phyloP scores from a whole-genome alignment of 768 basidiomycete genomes.

The Strobilomyces echinocephalus region DNA sequence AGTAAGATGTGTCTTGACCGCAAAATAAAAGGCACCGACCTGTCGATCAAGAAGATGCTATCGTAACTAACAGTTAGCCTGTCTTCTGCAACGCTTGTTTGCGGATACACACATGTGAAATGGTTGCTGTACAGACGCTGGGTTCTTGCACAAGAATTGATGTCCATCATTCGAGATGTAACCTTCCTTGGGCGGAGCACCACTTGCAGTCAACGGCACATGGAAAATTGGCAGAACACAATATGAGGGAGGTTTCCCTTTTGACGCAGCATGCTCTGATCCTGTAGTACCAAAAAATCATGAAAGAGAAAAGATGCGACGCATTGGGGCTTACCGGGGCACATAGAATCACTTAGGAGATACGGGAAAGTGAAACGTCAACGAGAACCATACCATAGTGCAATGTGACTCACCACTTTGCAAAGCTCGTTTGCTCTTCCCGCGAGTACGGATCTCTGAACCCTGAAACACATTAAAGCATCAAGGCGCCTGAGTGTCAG shows the following conservation, averaged over 20 bases:
- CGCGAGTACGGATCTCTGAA: slow-evolving; percentile 62
- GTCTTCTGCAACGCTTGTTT: no score
- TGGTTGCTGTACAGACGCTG: slow-evolving; percentile 42
- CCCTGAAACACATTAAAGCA: slow-evolving; percentile 30
- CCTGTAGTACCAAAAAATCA: slow-evolving; percentile 29
- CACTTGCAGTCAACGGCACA: slow-evolving; percentile 23
- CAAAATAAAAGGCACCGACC: background rate
- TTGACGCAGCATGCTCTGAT: slow-evolving; percentile 42
- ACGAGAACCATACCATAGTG: background rate
- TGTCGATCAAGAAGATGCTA: slow-evolving; percentile 22
- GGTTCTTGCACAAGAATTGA: slow-evolving; percentile 49
- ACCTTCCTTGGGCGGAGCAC: slow-evolving; percentile 28
- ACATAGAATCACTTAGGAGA: slow-evolving; percentile 45
- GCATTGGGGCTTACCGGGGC: slow-evolving; percentile 34
- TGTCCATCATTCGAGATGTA: slow-evolving; percentile 57
- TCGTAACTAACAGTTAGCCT: background rate
- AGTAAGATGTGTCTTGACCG: no score
- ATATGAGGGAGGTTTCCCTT: slow-evolving; percentile 42
- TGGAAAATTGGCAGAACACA: slow-evolving; percentile 57
- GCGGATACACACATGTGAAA: slow-evolving; percentile 54
- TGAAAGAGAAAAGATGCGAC: background rate
- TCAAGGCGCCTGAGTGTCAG: background rate
- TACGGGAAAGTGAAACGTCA: background rate
- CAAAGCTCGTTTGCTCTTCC: slow-evolving; percentile 49
- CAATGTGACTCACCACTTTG: slow-evolving; percentile 41